Evolutionary conservation across 2,329 filamentous ascomycete genomes (phyloP), one percentile per base, ranked within the genome.

Genomic region (Phaeosphaeria sp.): DNA sequence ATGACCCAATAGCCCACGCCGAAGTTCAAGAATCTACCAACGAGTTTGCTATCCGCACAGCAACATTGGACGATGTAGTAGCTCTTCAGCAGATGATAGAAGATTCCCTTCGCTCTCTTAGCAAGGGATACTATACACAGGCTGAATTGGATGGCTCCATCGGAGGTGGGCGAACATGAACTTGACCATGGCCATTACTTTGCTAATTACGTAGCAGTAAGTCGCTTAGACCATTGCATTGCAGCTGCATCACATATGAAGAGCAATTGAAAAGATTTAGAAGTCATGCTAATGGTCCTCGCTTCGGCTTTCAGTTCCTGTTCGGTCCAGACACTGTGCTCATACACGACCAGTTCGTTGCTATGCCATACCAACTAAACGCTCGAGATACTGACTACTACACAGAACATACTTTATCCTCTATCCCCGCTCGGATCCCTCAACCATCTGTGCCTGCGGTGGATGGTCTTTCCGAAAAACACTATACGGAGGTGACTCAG

Each of bases 391-490:
- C 30, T 36, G 11, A 36, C 30, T 36, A 13, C 11, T 36, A 6
- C 11, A 36, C 47, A 69, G 61, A 49, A 76, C 73, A 13, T 76
- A 77, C 53, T 77, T 68, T 60, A 73, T 77, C 50, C 66, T 77
- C 8, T 65, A 73, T 49, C 73, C 72, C 2, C 25, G 49, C 17
- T 17, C 48, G 13, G 49, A 53, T 0, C 72, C 73, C 2, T 6
- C 17, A 9, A 64, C 52, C 6, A 74, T 77, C 45, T 67, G 62
- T 45, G 74, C 74, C n/a, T 76, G 72, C 40, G 74, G 74, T 21
- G 73, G 74, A 9, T 77, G 74, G 74, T 74, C 72, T 1, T 77
- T 76, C 39, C 66, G 74, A 8, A 64, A 65, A 24, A 77, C 74
- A 2, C 63, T 77, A 0, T 77, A 75, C 52, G 74, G 74, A 50